Evolutionary conservation across 345 rosid species (phyloP).

Genomic region (Rhizophora mangle): DNA sequence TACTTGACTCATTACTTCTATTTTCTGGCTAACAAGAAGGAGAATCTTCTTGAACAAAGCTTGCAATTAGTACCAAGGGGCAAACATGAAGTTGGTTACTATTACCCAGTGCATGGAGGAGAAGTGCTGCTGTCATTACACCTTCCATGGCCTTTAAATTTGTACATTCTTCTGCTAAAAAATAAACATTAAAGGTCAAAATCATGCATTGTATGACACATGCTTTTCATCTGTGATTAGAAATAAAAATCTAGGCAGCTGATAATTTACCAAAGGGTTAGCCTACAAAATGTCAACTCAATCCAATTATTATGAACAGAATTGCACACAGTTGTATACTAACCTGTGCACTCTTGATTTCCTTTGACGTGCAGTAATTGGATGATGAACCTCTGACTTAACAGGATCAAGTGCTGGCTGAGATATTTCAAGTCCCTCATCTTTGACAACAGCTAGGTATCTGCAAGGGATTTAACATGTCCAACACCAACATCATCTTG

Average conservation of each 20-base stretch:
- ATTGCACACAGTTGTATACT: constrained; percentile 3
- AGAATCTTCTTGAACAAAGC: too few relatives aligned
- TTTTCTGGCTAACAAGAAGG: neutral
- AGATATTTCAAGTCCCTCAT: constrained; percentile 84
- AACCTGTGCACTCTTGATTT: constrained; percentile 66
- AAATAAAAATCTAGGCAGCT: neutral
- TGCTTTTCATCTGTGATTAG: neutral
- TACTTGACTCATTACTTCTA: neutral
- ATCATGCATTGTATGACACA: neutral
- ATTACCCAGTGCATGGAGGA: constrained; percentile 92
- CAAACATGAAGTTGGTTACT: neutral
- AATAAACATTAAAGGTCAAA: neutral
- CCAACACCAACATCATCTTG: neutral
- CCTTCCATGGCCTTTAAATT: constrained; percentile 67
- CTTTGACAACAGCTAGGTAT: constrained; percentile 59
- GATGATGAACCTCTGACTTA: constrained; percentile 73
- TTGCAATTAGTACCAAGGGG: neutral
- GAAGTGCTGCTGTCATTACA: constrained; percentile 66
- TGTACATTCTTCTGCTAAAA: constrained; percentile 64
- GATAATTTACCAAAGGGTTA: too few relatives aligned
- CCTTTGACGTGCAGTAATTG: constrained; percentile 58
- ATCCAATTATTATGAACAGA: neutral
- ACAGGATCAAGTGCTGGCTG: constrained; percentile 89
- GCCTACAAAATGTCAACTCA: neutral
- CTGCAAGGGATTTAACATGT: constrained; percentile 29